Evolutionary conservation across 768 basidiomycete genomes (phyloP).

Genomic region (Pleurotus pulmonarius): DNA sequence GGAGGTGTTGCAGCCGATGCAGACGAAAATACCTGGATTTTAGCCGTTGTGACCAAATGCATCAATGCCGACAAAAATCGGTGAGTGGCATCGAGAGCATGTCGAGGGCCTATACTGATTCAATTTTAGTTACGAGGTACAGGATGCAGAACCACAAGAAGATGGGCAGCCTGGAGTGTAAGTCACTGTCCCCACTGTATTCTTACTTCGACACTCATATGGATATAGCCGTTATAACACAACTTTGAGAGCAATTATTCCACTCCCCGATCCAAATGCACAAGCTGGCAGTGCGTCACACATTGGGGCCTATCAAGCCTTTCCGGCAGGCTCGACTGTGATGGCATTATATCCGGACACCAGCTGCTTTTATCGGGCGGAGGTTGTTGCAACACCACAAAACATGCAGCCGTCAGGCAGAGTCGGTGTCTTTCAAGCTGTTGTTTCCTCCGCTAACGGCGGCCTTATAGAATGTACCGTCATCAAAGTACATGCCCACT

Average conservation of each 20-base stretch:
- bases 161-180: constrained; percentile 69
- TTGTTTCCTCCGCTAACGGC: background rate
- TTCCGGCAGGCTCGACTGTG: constrained; percentile 66
- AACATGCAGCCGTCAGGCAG: constrained; percentile 32
- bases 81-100: constrained; percentile 26
- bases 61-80: constrained; percentile 71
- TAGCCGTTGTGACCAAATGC: constrained; percentile 70
- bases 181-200: constrained; percentile 13
- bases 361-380: constrained; percentile 86
- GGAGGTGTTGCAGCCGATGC: constrained; percentile 31
- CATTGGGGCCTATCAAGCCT: constrained; percentile 67
- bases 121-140: constrained; percentile 70
- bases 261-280: constrained; percentile 72
- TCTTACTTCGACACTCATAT: constrained; percentile 4
- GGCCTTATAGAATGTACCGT: constrained; percentile 23
- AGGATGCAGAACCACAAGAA: constrained; percentile 81
- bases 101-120: background rate
- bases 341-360: constrained; percentile 91
- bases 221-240: constrained; percentile 60
- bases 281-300: constrained; percentile 56
- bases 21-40: constrained; percentile 69
- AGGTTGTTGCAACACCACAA: constrained; percentile 69
- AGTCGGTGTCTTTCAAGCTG: constrained; percentile 19
- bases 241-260: constrained; percentile 67
- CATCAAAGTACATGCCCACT: constrained; percentile 46